These are phyloP conservation scores for Russula olivacea DNA, from an alignment of 768 basidiomycete genomes.

Conservation along the genomic window DNA sequence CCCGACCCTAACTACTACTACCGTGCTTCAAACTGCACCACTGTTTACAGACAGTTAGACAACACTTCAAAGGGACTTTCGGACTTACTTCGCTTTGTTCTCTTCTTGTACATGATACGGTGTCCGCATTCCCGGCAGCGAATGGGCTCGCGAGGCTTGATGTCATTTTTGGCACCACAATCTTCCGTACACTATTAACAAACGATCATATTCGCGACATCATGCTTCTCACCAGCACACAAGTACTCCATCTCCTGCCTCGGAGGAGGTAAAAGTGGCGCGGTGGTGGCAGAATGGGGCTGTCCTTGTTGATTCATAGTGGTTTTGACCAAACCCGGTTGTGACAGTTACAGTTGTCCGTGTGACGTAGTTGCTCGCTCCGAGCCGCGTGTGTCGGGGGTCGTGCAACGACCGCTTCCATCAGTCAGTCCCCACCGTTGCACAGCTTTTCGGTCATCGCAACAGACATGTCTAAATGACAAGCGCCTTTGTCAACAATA, in stretches of 20 bases:
- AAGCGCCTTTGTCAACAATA: neutral
- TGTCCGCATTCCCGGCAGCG: slow-evolving; percentile 96
- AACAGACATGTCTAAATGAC: neutral
- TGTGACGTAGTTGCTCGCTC: slow-evolving; percentile 17
- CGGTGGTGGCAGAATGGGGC: slow-evolving; percentile 31
- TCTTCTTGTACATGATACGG: slow-evolving; percentile 98
- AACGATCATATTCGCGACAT: neutral
- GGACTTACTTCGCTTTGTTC: slow-evolving; percentile 83
- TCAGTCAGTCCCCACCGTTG: neutral
- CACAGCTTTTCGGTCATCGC: neutral
- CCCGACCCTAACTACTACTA: neutral
- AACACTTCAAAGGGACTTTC: neutral
- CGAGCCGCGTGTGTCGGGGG: too few species aligned
- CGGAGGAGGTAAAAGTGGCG: slow-evolving; percentile 36
- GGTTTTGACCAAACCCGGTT: slow-evolving; percentile 26
- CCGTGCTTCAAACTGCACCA: slow-evolving; percentile 57
- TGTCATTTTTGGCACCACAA: slow-evolving; percentile 89
- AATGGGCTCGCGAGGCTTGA: slow-evolving; percentile 86
- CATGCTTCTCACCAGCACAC: slow-evolving; percentile 58
- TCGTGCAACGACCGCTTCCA: neutral
- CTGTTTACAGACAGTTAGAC: slow-evolving; percentile 34
- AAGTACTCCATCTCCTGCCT: slow-evolving; percentile 76
- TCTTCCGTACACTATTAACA: slow-evolving; percentile 37
- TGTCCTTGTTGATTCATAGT: slow-evolving; percentile 40
- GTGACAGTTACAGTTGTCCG: slow-evolving; percentile 22